Evolutionary conservation across 352 stramenopile genomes (phyloP).

Genomic region (Phytophthora citrophthora): DNA sequence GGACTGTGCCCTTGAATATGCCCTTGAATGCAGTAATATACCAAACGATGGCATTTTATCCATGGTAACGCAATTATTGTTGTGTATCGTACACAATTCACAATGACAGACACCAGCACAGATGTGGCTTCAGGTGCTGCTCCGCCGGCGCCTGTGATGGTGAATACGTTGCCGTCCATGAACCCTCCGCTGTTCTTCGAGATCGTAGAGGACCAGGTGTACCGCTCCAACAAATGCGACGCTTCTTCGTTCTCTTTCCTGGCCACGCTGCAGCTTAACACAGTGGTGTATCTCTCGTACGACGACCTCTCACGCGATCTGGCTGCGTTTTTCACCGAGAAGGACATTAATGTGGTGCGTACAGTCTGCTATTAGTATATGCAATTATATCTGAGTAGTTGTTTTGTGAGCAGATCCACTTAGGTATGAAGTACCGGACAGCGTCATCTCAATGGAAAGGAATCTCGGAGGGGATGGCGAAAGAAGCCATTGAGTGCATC

Average conservation of each 20-base stretch:
- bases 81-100: no score
- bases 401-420: slow-evolving; percentile 58
- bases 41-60: no score
- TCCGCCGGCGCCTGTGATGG: slow-evolving; percentile 30
- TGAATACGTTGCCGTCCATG: slow-evolving; percentile 71
- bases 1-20: no score
- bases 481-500: slow-evolving; percentile 87
- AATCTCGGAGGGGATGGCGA: slow-evolving; percentile 85
- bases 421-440: slow-evolving; percentile 83
- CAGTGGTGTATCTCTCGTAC: slow-evolving; percentile 86
- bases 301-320: slow-evolving; percentile 83
- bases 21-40: no score
- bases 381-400: neutral
- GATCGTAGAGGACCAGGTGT: slow-evolving; percentile 88
- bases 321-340: slow-evolving; percentile 83
- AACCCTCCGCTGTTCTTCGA: slow-evolving; percentile 90
- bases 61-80: no score
- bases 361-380: neutral
- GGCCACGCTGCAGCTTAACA: slow-evolving; percentile 81
- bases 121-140: slow-evolving; percentile 9
- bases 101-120: slow-evolving; percentile 31
- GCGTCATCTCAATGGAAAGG: slow-evolving; percentile 68
- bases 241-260: slow-evolving; percentile 86
- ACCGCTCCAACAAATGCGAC: slow-evolving; percentile 89
- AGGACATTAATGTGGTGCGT: slow-evolving; percentile 76